phyloP scores from a whole-genome alignment of 805 yeast genomes.

The Zygotorulaspora danielsina region DNA sequence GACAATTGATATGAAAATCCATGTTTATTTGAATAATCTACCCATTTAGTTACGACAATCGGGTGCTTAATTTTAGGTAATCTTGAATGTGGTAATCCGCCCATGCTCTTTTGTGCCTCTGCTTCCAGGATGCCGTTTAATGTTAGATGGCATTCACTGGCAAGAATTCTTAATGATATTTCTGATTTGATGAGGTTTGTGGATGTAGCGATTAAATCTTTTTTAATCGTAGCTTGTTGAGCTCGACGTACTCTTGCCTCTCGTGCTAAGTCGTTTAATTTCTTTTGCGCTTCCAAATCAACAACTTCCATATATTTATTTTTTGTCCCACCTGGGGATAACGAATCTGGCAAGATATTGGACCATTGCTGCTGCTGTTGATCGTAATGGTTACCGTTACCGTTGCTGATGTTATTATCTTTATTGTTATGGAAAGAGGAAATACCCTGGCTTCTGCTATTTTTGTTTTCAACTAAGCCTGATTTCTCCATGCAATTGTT shows the following conservation, averaged over 20 bases:
- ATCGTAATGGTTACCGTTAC: slow-evolving; percentile 35
- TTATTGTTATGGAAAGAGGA: slow-evolving; percentile 3
- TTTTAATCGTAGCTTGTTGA: slow-evolving; percentile 32
- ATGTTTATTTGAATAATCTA: slow-evolving; percentile 91
- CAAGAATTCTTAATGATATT: slow-evolving; percentile 38
- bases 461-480: slow-evolving; percentile 44
- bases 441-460: slow-evolving; percentile 1
- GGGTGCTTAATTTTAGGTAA: slow-evolving; percentile 45
- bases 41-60: slow-evolving; percentile 88
- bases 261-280: slow-evolving; percentile 34
- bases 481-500: slow-evolving; percentile 58
- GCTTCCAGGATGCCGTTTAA: slow-evolving; percentile 44
- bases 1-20: slow-evolving; percentile 92
- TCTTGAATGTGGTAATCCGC: slow-evolving; percentile 33
- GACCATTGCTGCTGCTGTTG: slow-evolving; percentile 26
- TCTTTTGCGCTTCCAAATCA: slow-evolving; percentile 35
- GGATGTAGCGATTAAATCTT: slow-evolving; percentile 33
- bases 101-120: slow-evolving; percentile 44
- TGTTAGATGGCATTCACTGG: slow-evolving; percentile 45
- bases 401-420: slow-evolving; percentile 9
- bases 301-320: slow-evolving; percentile 76
- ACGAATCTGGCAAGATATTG: slow-evolving; percentile 75
- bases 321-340: slow-evolving; percentile 89
- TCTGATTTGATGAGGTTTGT: slow-evolving; percentile 38
- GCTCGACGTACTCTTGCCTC: slow-evolving; percentile 36